Percentiles rank a stretch among this genome's conserved stretches.
Evolutionary conservation across 2,329 filamentous ascomycete genomes (phyloP).

Genomic region (Cadophora malorum): DNA sequence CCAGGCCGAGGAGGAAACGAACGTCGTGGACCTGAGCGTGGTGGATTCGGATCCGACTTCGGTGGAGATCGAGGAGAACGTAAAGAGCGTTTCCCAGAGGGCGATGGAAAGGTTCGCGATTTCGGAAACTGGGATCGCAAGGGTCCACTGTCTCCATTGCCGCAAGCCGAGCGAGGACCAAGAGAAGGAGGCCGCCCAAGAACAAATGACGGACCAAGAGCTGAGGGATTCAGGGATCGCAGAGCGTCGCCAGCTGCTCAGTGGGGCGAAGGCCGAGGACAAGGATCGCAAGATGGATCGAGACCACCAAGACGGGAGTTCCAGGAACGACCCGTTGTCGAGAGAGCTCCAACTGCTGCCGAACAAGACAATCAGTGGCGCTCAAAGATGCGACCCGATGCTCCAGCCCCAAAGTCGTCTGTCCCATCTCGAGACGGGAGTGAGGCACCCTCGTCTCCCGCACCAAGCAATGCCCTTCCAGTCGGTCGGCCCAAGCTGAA

Average conservation of each 20-base stretch:
- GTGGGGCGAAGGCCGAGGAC: constrained; percentile 71
- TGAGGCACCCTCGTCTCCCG: constrained; percentile 76
- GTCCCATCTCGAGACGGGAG: constrained; percentile 75
- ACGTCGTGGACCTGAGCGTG: constrained; percentile 53
- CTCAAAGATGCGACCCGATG: constrained; percentile 85
- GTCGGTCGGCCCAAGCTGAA: constrained; percentile 81
- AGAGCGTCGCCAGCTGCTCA: constrained; percentile 71
- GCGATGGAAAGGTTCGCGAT: constrained; percentile 79
- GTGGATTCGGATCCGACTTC: constrained; percentile 54
- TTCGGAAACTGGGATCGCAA: constrained; percentile 94
- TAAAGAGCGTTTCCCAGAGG: constrained; percentile 70
- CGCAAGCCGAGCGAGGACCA: constrained; percentile 58
- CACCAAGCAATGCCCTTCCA: constrained; percentile 60
- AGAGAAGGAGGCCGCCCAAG: constrained; percentile 64
- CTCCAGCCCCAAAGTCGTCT: constrained; percentile 60
- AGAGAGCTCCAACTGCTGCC: constrained; percentile 81
- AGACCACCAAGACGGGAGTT: constrained; percentile 81
- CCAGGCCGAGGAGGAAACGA: constrained; percentile 57
- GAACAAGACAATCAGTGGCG: constrained; percentile 96
- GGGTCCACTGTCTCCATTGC: constrained; percentile 81
- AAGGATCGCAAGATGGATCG: constrained; percentile 72
- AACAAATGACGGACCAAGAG: constrained; percentile 65
- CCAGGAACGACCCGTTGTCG: constrained; percentile 68
- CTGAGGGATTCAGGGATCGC: constrained; percentile 65
- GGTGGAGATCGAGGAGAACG: constrained; percentile 66